Conservation (phyloP, 108 stramenopile species). For the Skeletonema tropicum region DNA sequence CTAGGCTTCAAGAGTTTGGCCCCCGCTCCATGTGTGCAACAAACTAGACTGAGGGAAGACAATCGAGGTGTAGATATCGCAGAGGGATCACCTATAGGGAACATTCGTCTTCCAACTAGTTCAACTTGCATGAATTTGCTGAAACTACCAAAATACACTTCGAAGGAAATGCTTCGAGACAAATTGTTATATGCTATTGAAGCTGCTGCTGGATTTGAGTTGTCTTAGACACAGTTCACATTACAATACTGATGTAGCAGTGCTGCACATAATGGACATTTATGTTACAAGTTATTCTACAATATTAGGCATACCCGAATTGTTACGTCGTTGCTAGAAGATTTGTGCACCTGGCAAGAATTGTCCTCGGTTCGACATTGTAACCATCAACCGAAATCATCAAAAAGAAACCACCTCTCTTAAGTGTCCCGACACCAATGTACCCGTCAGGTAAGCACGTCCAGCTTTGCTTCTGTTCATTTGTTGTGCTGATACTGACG, state of each 20-base stretch:
- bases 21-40: slow-evolving; percentile 92
- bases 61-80: slow-evolving; percentile 59
- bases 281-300: background rate
- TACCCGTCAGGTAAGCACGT: slow-evolving; percentile 10
- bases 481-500: slow-evolving; percentile 4
- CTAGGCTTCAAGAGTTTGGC: slow-evolving; percentile 90
- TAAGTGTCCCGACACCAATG: background rate
- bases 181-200: slow-evolving; percentile 97
- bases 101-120: slow-evolving; percentile 84
- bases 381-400: slow-evolving; percentile 35
- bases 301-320: background rate
- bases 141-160: slow-evolving; percentile 94
- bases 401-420: slow-evolving; percentile 1
- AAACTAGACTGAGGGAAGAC: slow-evolving; percentile 75
- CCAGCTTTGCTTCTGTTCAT: background rate
- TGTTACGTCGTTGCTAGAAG: background rate
- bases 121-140: slow-evolving; percentile 98
- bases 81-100: slow-evolving; percentile 41
- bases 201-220: slow-evolving; percentile 96
- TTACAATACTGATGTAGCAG: background rate
- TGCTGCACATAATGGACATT: background rate
- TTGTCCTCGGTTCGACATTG: slow-evolving; percentile 9
- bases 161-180: slow-evolving; percentile 78
- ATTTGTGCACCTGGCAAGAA: background rate
- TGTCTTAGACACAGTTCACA: slow-evolving; percentile 61